Evolutionary conservation across 805 yeast genomes (phyloP).

Genomic region (Nakazawaea pomicola): DNA sequence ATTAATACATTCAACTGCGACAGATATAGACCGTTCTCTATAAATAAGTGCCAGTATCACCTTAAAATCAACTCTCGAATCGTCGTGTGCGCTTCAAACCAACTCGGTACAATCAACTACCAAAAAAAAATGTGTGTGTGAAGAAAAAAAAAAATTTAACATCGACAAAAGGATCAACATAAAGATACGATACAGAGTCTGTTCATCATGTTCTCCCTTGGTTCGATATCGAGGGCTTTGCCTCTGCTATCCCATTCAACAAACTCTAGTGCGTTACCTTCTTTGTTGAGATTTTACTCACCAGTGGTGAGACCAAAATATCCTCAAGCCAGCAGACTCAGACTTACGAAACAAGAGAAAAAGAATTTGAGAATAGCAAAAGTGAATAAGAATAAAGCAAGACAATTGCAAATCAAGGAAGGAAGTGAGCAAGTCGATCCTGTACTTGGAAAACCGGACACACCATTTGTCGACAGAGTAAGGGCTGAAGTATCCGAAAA

Average conservation of each 20-base stretch:
- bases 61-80: too few relatives aligned
- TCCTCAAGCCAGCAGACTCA: conserved; percentile 4
- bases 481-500: conserved; percentile 64
- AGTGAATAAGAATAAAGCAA: conserved; percentile 24
- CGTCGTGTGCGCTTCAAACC: not conserved
- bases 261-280: not conserved
- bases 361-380: conserved; percentile 14
- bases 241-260: not conserved
- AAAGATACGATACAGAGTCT: too few relatives aligned
- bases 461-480: conserved; percentile 66
- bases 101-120: not conserved
- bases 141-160: not conserved
- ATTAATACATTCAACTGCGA: too few relatives aligned
- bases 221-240: not conserved
- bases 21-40: too few relatives aligned
- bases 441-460: conserved; percentile 66
- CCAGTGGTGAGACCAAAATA: conserved; percentile 7
- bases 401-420: conserved; percentile 15
- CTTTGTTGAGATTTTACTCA: conserved; percentile 5
- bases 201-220: conserved; percentile 2
- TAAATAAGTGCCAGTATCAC: too few relatives aligned
- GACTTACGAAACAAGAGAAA: conserved; percentile 10
- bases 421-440: conserved; percentile 60
- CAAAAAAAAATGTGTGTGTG: not conserved
- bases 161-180: too few relatives aligned